phyloP scores from a whole-genome alignment of 2,329 filamentous ascomycete genomes.

The Calonectria pseudoturangicola region DNA sequence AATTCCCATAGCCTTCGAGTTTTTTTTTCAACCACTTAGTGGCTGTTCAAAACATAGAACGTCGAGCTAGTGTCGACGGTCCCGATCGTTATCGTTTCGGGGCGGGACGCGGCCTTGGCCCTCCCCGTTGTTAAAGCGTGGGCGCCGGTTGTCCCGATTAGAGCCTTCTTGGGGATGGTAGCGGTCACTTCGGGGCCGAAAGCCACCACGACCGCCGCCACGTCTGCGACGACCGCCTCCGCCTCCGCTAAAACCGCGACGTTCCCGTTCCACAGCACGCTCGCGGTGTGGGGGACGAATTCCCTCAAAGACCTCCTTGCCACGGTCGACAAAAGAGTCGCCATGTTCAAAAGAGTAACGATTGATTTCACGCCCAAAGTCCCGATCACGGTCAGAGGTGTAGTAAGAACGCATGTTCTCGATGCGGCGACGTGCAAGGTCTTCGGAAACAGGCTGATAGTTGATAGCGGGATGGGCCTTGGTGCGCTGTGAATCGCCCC shows the following conservation, averaged over 20 bases:
- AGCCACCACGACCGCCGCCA: slow-evolving; percentile 50
- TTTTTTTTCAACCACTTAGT: slow-evolving; percentile 1
- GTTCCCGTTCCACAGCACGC: slow-evolving; percentile 59
- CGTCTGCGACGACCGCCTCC: slow-evolving; percentile 54
- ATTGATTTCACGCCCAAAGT: slow-evolving; percentile 72
- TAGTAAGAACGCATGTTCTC: slow-evolving; percentile 72
- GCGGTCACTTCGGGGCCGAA: slow-evolving; percentile 57
- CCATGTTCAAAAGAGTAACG: slow-evolving; percentile 84
- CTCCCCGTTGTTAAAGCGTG: slow-evolving; percentile 47
- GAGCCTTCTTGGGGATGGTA: slow-evolving; percentile 56
- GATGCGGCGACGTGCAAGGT: slow-evolving; percentile 79
- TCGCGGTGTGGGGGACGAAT: slow-evolving; percentile 77
- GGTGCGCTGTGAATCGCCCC: slow-evolving; percentile 60
- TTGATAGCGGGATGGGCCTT: slow-evolving; percentile 64
- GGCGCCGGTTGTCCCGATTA: slow-evolving; percentile 50
- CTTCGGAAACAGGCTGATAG: slow-evolving; percentile 76
- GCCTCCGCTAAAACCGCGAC: slow-evolving; percentile 59
- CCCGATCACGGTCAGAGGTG: slow-evolving; percentile 62
- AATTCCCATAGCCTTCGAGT: not conserved
- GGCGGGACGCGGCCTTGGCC: slow-evolving; percentile 28
- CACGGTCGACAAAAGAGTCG: slow-evolving; percentile 81
- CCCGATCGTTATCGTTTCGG: slow-evolving; percentile 45
- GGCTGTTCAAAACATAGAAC: not conserved
- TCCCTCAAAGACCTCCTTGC: slow-evolving; percentile 80
- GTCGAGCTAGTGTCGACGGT: slow-evolving; percentile 37